Evolutionary conservation across 495 filamentous ascomycete species (phyloP).

Genomic region (Penicillium cosmopolitanum): DNA sequence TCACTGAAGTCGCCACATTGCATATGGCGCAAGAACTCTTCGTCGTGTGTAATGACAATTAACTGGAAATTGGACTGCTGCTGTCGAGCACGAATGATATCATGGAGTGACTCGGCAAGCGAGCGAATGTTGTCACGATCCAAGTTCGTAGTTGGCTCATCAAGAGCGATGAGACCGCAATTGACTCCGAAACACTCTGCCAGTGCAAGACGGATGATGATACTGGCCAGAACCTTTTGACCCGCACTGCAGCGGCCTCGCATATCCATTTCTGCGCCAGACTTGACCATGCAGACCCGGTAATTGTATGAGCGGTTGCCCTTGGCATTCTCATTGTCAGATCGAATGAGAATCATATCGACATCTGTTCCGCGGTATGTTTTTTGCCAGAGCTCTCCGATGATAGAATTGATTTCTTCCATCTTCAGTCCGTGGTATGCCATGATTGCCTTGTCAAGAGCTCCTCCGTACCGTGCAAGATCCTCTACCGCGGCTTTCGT

Average conservation of each 20-base stretch:
- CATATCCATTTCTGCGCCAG: conserved; percentile 99
- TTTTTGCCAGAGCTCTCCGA: conserved; percentile 92
- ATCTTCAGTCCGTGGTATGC: conserved; percentile 93
- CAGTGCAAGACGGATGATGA: conserved; percentile 95
- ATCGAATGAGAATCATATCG: conserved; percentile 92
- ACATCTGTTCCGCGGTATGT: conserved; percentile 98
- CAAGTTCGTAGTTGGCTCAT: conserved; percentile 97
- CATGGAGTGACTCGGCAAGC: conserved; percentile 80
- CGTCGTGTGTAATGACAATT: conserved; percentile 98
- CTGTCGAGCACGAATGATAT: conserved; percentile 83
- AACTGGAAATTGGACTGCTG: conserved; percentile 94
- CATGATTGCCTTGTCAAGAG: conserved; percentile 96
- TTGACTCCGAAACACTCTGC: conserved; percentile 97
- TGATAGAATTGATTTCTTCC: conserved; percentile 96
- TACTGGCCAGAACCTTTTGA: conserved; percentile 93
- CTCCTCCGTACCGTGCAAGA: conserved; percentile 74
- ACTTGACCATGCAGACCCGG: conserved; percentile 97
- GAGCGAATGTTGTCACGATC: conserved; percentile 92
- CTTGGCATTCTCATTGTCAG: conserved; percentile 75
- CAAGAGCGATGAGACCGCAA: conserved; percentile 94
- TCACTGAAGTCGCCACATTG: conserved; percentile 93
- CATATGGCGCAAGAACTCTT: conserved; percentile 94
- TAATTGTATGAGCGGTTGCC: conserved; percentile 93
- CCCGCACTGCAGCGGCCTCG: conserved; percentile 95
- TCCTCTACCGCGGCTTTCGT: conserved; percentile 93